Conservation (phyloP, 257 asterid genomes). For the Thymus quinquecostatus region DNA sequence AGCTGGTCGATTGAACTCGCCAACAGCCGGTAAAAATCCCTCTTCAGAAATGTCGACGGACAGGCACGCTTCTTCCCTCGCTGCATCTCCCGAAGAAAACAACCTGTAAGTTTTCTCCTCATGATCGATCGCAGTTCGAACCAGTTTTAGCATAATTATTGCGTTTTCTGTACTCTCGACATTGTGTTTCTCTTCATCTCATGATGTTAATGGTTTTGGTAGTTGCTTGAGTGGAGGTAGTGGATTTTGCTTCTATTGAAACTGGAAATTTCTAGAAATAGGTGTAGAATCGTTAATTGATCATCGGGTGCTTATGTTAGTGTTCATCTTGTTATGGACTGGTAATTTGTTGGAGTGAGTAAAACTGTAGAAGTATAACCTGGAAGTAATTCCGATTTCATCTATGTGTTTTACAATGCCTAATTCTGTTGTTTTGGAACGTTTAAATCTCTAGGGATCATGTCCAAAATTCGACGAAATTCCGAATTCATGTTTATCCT, state of each 20-base stretch:
- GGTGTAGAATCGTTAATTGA: neutral
- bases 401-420: neutral
- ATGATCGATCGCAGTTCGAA: neutral
- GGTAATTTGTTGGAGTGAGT: conserved; percentile 21
- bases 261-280: conserved; percentile 14
- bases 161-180: neutral
- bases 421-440: conserved; percentile 10
- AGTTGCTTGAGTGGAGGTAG: conserved; percentile 24
- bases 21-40: neutral
- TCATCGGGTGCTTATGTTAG: neutral
- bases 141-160: neutral
- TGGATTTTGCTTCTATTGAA: conserved; percentile 27
- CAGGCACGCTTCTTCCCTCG: conserved; percentile 47
- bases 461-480: neutral
- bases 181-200: neutral
- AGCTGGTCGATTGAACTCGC: conserved; percentile 26
- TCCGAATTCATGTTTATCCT: conserved; percentile 10
- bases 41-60: conserved; percentile 51
- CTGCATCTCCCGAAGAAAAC: conserved; percentile 59
- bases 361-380: conserved; percentile 11
- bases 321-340: neutral
- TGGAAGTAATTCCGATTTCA: neutral
- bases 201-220: conserved; percentile 10
- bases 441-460: neutral
- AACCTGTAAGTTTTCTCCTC: conserved; percentile 47